Evolutionary conservation across 2,329 filamentous ascomycete genomes (phyloP).

Genomic region (Rhinocladiella similis): DNA sequence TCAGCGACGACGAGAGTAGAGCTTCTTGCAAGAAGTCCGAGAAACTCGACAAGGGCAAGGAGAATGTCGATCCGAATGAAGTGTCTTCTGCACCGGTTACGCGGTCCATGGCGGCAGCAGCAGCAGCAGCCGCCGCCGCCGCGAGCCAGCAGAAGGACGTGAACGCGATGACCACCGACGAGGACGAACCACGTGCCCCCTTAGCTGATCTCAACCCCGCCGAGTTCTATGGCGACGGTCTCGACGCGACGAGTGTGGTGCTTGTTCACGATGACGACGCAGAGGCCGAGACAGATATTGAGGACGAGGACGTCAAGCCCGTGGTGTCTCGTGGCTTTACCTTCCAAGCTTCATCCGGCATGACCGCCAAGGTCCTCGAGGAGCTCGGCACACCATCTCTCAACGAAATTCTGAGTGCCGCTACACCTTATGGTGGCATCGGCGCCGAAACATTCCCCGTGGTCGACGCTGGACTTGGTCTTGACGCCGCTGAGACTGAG

Average conservation of each 20-base stretch:
- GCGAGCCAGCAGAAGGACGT: slow-evolving; percentile 20
- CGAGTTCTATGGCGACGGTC: slow-evolving; percentile 68
- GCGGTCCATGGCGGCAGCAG: slow-evolving; percentile 48
- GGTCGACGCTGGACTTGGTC: background rate
- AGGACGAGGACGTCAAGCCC: slow-evolving; percentile 38
- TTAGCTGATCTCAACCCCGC: slow-evolving; percentile 66
- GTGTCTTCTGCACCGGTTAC: slow-evolving; percentile 57
- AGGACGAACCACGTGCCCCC: slow-evolving; percentile 66
- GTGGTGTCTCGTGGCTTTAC: slow-evolving; percentile 17
- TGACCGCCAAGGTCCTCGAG: slow-evolving; percentile 17
- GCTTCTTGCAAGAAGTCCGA: slow-evolving; percentile 6
- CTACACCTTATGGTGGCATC: background rate
- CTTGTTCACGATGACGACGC: slow-evolving; percentile 63
- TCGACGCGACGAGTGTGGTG: slow-evolving; percentile 62
- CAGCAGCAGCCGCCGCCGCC: slow-evolving; percentile 25
- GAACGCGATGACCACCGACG: slow-evolving; percentile 56
- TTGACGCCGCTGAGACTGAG: background rate
- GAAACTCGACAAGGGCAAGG: slow-evolving; percentile 72
- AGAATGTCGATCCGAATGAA: slow-evolving; percentile 77
- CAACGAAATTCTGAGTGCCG: slow-evolving; percentile 15
- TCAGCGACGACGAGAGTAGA: slow-evolving; percentile 78
- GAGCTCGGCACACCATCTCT: slow-evolving; percentile 18
- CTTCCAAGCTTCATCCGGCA: slow-evolving; percentile 9
- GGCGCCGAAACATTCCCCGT: too few relatives aligned
- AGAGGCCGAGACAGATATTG: slow-evolving; percentile 23